These are phyloP conservation scores for Bothriochloa decipiens DNA, from an alignment of 176 grass and related monocot genomes.

Conservation along the genomic window DNA sequence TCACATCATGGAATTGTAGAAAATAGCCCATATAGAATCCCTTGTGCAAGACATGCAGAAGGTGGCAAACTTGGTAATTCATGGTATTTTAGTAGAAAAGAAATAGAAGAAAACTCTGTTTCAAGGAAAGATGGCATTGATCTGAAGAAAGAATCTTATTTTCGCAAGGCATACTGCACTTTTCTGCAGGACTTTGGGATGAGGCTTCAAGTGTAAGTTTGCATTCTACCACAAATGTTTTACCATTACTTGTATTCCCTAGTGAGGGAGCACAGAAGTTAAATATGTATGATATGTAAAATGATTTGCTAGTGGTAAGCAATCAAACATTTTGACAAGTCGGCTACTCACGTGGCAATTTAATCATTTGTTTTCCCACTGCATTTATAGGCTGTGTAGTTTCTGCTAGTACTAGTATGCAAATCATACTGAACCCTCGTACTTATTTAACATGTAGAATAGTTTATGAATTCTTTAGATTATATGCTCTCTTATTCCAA, in stretches of 20 bases:
- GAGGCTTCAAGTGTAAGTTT: slow-evolving; percentile 96
- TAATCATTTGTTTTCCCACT: slow-evolving; percentile 5
- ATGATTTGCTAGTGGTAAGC: neutral
- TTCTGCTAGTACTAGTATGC: slow-evolving; percentile 14
- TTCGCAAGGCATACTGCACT: slow-evolving; percentile 93
- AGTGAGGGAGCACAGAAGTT: neutral
- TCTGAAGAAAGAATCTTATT: slow-evolving; percentile 83
- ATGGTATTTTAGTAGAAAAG: slow-evolving; percentile 94
- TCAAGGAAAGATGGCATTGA: slow-evolving; percentile 80
- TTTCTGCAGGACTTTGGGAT: slow-evolving; percentile 97
- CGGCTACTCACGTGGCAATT: neutral
- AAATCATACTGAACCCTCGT: neutral
- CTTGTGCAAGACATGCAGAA: slow-evolving; percentile 48
- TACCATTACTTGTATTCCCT: slow-evolving; percentile 21
- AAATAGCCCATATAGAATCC: slow-evolving; percentile 64
- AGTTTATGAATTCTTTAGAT: neutral
- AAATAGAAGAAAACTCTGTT: slow-evolving; percentile 86
- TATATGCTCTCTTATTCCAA: slow-evolving; percentile 27
- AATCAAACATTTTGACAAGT: neutral
- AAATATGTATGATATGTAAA: neutral
- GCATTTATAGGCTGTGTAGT: neutral
- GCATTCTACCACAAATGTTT: neutral
- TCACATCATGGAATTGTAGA: slow-evolving; percentile 63
- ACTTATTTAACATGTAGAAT: slow-evolving; percentile 14
- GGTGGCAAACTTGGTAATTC: slow-evolving; percentile 59